Base-by-base conservation (phyloP, 176 grass and related monocot genomes). In the Juncus effusus region DNA sequence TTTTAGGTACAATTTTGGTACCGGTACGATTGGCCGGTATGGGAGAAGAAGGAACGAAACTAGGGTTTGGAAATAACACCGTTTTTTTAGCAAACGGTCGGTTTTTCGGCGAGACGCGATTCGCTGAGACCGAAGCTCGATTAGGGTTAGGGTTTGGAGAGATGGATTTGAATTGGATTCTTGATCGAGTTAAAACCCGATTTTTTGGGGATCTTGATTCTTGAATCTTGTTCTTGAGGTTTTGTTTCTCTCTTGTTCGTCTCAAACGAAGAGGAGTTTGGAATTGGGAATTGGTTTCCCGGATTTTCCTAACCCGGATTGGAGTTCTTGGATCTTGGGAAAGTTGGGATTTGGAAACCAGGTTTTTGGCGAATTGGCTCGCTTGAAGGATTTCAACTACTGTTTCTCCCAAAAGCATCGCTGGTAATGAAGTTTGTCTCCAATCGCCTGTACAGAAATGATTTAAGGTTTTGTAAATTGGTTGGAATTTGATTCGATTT, bases 31-130 rank as follows among this genome's bases (percentile, higher is more conserved):
- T 79, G 15, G 62, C 36, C 38, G 90, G 9, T 45, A 70, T 16
- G 44, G 78, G 79, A 9, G 73, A 49, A 16, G 84, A 60, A 15
- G 69, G 8, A 47, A 64, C 2, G 72, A 97, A 91, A 6, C 36
- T 6, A 4, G 82, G 74, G 16, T 97, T 97, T 15, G 93, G 88
- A 51, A 97, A 97, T 70, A 97, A 85, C 60, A 97, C 93, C 7
- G 85, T 58, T 76, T 97, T 97, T 78, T 83, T 91, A 2, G 63
- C 87, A 85, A 87, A 97, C 1, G 83, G 93, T 40, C 80, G 56
- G 64, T 92, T 82, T 63, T 81, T 85, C 4, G 91, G 93, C 2
- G 85, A 97, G 2, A 92, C 75, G 38, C 85, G 72, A 62, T 89
- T 86, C 0, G 75, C 85, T 1, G 77, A 69, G 36, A 73, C 60